These are phyloP conservation scores for Vitis hybrid DNA, from an alignment of 177 flowering plant genomes.

Conservation along the genomic window DNA sequence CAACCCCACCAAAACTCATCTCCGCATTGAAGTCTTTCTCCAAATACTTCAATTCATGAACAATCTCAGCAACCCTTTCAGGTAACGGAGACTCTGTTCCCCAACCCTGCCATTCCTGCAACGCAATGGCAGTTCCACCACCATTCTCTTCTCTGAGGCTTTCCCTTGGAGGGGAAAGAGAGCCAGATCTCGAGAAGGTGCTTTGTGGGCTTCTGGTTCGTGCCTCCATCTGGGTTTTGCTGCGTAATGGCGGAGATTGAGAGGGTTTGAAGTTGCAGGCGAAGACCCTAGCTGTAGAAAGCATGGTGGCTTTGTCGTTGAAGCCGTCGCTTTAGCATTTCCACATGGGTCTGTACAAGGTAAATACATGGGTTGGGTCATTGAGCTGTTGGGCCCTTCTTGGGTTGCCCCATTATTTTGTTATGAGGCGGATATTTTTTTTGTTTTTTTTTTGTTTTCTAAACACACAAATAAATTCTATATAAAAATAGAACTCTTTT, in stretches of 20 bases:
- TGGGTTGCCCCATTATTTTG: too few species aligned
- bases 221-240: conserved; percentile 27
- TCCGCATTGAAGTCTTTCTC: conserved; percentile 51
- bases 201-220: conserved; percentile 15
- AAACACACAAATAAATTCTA: too few species aligned
- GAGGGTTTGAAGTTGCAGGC: conserved; percentile 19
- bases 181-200: conserved; percentile 18
- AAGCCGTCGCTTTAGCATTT: not conserved
- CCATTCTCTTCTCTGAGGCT: conserved; percentile 13
- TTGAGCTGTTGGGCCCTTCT: too few species aligned
- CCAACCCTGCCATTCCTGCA: conserved; percentile 89
- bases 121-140: conserved; percentile 29
- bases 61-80: conserved; percentile 48
- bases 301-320: conserved; percentile 14
- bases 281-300: conserved; percentile 22
- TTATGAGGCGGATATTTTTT: too few species aligned
- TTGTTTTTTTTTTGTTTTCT: too few species aligned
- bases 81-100: conserved; percentile 78
- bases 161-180: conserved; percentile 35
- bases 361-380: not conserved
- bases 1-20: conserved; percentile 75
- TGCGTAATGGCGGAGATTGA: conserved; percentile 14
- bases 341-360: not conserved
- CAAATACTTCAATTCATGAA: conserved; percentile 62
- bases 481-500: too few species aligned